These are phyloP conservation scores for Dictyostelium citrinum DNA, from an alignment of 78 protist species.

Conservation along the genomic window DNA sequence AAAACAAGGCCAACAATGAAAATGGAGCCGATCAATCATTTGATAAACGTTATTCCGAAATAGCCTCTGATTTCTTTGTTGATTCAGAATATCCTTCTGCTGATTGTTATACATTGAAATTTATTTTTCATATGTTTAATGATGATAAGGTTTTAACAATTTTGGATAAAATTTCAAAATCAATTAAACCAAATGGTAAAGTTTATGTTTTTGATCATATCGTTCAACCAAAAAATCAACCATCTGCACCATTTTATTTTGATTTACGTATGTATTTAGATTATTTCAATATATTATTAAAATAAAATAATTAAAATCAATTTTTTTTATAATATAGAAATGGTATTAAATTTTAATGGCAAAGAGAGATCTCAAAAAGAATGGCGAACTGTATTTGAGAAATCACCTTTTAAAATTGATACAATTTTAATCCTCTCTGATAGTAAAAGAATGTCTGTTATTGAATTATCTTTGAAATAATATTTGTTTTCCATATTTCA, in stretches of 20 bases:
- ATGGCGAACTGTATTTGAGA: not conserved
- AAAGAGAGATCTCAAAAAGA: not conserved
- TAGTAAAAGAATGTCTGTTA: slow-evolving; percentile 1
- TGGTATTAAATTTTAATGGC: slow-evolving; percentile 7
- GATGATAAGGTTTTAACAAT: slow-evolving; percentile 3
- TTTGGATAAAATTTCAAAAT: not conserved
- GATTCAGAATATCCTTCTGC: not conserved
- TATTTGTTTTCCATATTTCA: not conserved
- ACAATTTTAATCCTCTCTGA: not conserved
- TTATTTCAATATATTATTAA: not conserved
- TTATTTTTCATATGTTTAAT: slow-evolving; percentile 10
- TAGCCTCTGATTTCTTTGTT: not conserved
- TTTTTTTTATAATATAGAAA: not conserved
- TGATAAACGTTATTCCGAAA: not conserved
- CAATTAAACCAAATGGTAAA: slow-evolving; percentile 1
- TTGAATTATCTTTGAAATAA: not conserved
- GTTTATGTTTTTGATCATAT: slow-evolving; percentile 32
- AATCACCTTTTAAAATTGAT: not conserved
- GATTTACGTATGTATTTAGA: slow-evolving; percentile 29
- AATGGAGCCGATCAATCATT: not conserved
- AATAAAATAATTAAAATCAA: not conserved
- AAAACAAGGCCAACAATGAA: not conserved
- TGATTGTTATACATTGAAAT: slow-evolving; percentile 13
- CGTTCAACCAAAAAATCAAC: not conserved
- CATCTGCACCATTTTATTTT: not conserved